Evolutionary conservation across 78 protist species (phyloP), one percentile per base, ranked within the genome.

Genomic region (Anaeramoeba flamelloides): DNA sequence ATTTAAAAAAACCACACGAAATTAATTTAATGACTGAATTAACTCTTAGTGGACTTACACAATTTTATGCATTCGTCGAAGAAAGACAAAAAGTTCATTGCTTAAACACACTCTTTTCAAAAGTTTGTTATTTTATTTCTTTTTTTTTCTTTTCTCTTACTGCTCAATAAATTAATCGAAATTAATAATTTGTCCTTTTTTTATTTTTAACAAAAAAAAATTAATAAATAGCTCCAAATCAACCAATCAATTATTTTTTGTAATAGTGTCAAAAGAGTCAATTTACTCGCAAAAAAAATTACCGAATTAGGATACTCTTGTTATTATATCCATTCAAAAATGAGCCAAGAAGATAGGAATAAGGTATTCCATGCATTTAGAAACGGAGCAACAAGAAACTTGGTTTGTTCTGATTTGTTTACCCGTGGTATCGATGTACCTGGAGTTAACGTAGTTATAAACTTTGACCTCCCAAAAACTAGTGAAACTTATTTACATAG

Each of bases 211-310:
- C n/a, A n/a, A n/a, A 8, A 75, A 74, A 17, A 32, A n/a, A 31
- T 79, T 40, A 17, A 77, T 1, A 41, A 69, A 36, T 77, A 83
- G 76, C 90, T 97, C 1, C 90, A 90, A 76, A 93, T 97, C 93
- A 93, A 94, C 88, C 99, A 97, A 86, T 89, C 91, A 41, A 95
- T 97, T 89, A 97, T 97, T 79, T 97, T 97, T 80, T 95, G 99
- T 88, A 94, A 92, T 80, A 81, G 89, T 69, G 93, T 88, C 77
- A 92, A 91, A 80, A 90, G 99, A 36, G 98, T 95, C 39, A 97
- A 94, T 82, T 89, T 92, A 1, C 88, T 97, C 2, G 98, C 99
- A 22, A 86, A 87, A 82, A 91, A 92, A 86, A 86, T 92, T 77
- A 90, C 90, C 37, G 84, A 87, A 82, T 53, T 91, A 80, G 90